These are phyloP conservation scores for Pythium rhizo-oryzae DNA, from an alignment of 352 stramenopile genomes.

Conservation along the genomic window DNA sequence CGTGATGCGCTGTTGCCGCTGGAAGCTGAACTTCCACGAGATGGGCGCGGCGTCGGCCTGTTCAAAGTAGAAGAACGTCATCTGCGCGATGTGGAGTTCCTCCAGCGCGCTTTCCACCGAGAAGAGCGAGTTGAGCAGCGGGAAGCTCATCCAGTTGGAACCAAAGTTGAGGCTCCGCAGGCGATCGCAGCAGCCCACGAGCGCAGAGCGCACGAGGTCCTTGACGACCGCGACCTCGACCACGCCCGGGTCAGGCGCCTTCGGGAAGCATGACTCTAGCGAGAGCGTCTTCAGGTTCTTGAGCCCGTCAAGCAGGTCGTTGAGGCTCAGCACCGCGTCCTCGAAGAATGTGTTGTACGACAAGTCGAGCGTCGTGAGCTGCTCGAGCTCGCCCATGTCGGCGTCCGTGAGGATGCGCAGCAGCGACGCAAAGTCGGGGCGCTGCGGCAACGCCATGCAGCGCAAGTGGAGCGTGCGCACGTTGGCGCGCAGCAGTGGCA, in stretches of 20 bases:
- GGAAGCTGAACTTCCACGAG: slow-evolving; percentile 54
- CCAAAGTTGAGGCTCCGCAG: slow-evolving; percentile 56
- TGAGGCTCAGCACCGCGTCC: slow-evolving; percentile 39
- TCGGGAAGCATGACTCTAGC: slow-evolving; percentile 63
- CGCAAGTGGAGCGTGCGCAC: slow-evolving; percentile 46
- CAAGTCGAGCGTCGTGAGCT: slow-evolving; percentile 57
- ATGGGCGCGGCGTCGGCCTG: slow-evolving; percentile 16
- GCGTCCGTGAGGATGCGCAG: slow-evolving; percentile 41
- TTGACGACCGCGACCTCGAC: slow-evolving; percentile 44
- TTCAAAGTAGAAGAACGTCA: slow-evolving; percentile 39
- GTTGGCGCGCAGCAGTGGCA: slow-evolving; percentile 37
- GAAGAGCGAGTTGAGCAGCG: slow-evolving; percentile 63
- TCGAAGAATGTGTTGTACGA: slow-evolving; percentile 71
- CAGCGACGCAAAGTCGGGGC: slow-evolving; percentile 45
- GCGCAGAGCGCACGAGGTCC: slow-evolving; percentile 39
- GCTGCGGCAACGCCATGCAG: slow-evolving; percentile 51
- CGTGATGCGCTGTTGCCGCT: slow-evolving; percentile 42
- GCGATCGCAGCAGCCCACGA: slow-evolving; percentile 40
- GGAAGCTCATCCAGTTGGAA: slow-evolving; percentile 54
- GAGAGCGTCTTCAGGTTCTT: slow-evolving; percentile 42
- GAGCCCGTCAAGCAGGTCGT: slow-evolving; percentile 44
- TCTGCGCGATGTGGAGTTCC: slow-evolving; percentile 38
- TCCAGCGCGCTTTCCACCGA: slow-evolving; percentile 49
- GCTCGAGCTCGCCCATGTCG: slow-evolving; percentile 25
- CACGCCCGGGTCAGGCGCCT: slow-evolving; percentile 41